phyloP scores from a whole-genome alignment of 2,329 filamentous ascomycete genomes.

The Eutypa lata region DNA sequence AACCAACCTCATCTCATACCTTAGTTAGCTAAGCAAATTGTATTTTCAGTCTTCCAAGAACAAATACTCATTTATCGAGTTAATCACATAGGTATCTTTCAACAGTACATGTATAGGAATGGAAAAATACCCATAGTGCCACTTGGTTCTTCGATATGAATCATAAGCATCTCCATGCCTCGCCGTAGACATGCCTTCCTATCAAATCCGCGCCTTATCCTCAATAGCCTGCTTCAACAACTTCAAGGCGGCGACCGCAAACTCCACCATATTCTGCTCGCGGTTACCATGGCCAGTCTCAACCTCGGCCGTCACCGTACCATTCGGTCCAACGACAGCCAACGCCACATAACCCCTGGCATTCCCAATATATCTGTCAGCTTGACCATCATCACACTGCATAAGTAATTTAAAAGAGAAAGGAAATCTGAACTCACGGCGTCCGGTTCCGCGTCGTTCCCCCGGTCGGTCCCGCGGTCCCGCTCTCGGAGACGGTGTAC shows the following conservation, averaged over 20 bases:
- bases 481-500: constrained; percentile 57
- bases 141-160: too few relatives aligned
- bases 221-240: constrained; percentile 32
- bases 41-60: too few relatives aligned
- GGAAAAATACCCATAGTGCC: too few relatives aligned
- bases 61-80: too few relatives aligned
- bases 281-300: constrained; percentile 51
- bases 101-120: too few relatives aligned
- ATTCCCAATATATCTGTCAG: not conserved
- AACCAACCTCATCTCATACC: too few relatives aligned
- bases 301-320: constrained; percentile 50
- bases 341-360: constrained; percentile 58
- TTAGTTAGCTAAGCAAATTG: too few relatives aligned
- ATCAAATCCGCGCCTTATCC: too few relatives aligned
- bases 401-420: too few relatives aligned
- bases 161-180: too few relatives aligned
- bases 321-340: constrained; percentile 53
- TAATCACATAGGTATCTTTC: too few relatives aligned
- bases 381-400: constrained; percentile 3
- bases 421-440: constrained; percentile 28
- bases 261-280: constrained; percentile 60
- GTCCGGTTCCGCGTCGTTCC: constrained; percentile 53
- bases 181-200: too few relatives aligned
- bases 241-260: constrained; percentile 55
- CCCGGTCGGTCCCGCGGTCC: constrained; percentile 62